Evolutionary conservation across 148 eudicot genomes (phyloP).

Genomic region (Cornus suecica): DNA sequence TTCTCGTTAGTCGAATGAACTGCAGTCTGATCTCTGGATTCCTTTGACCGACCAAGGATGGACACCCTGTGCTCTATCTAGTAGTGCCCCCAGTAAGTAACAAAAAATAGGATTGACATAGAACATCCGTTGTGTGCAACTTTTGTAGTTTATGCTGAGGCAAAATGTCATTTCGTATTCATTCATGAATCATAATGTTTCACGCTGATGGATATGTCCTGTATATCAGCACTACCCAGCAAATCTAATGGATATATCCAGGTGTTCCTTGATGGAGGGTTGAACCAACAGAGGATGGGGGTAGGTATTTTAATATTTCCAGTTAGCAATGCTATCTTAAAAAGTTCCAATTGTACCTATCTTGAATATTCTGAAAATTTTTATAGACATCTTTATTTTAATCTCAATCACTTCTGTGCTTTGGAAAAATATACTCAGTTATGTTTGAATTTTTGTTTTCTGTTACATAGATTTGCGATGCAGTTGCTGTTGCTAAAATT

Average conservation of each 20-base stretch:
- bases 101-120: neutral
- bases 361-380: neutral
- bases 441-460: neutral
- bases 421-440: neutral
- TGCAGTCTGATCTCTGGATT: constrained; percentile 69
- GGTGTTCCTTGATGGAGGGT: constrained; percentile 62
- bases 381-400: too few species aligned
- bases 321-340: neutral
- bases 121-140: neutral
- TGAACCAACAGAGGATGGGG: constrained; percentile 70
- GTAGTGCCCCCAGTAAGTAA: constrained; percentile 49
- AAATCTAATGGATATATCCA: constrained; percentile 48
- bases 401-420: neutral
- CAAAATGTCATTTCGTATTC: neutral
- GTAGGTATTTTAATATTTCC: constrained; percentile 24
- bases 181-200: neutral
- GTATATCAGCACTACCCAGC: constrained; percentile 27
- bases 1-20: constrained; percentile 50
- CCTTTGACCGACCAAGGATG: constrained; percentile 85
- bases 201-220: constrained; percentile 20
- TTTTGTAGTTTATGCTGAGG: neutral
- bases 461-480: constrained; percentile 72
- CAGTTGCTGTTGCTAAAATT: constrained; percentile 87
- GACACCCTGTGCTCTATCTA: constrained; percentile 56
- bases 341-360: neutral